Conservation (phyloP, 2,329 filamentous ascomycete species). For the Cordyceps militaris region DNA sequence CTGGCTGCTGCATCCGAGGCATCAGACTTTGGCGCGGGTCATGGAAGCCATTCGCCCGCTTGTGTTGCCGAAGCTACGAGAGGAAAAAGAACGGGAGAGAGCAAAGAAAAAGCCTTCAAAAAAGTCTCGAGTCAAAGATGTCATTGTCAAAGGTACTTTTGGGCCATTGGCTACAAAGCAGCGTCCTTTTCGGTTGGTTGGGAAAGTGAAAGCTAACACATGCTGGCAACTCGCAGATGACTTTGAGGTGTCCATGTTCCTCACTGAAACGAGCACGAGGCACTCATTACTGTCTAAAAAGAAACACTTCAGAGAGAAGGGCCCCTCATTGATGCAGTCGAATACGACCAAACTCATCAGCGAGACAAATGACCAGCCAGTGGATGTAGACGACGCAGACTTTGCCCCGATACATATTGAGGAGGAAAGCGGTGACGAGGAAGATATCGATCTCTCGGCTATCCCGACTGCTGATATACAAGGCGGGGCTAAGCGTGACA, state of each 20-base stretch:
- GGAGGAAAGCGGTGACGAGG: conserved; percentile 40
- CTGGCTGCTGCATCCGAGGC: conserved; percentile 74
- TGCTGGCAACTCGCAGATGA: conserved; percentile 56
- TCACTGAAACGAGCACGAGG: conserved; percentile 76
- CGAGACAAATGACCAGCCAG: conserved; percentile 45
- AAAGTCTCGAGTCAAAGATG: conserved; percentile 80
- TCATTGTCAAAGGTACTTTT: conserved; percentile 64
- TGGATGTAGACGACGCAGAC: conserved; percentile 43
- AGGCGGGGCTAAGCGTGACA: conserved; percentile 25
- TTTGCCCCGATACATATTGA: conserved; percentile 32
- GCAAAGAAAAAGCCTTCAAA: conserved; percentile 58
- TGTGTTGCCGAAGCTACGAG: conserved; percentile 82
- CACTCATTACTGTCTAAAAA: conserved; percentile 83
- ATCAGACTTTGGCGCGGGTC: conserved; percentile 72
- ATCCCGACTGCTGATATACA: conserved; percentile 24
- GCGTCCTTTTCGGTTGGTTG: neutral
- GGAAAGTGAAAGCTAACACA: neutral
- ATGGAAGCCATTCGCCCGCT: conserved; percentile 79
- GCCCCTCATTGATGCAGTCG: conserved; percentile 46
- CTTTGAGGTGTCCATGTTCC: conserved; percentile 90
- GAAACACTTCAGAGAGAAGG: conserved; percentile 63
- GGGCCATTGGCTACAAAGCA: neutral
- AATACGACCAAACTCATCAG: conserved; percentile 57
- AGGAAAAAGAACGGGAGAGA: conserved; percentile 62
- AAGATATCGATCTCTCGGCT: conserved; percentile 26